Evolutionary conservation across 2,329 filamentous ascomycete species (phyloP).

Genomic region (Fusarium scirpi): DNA sequence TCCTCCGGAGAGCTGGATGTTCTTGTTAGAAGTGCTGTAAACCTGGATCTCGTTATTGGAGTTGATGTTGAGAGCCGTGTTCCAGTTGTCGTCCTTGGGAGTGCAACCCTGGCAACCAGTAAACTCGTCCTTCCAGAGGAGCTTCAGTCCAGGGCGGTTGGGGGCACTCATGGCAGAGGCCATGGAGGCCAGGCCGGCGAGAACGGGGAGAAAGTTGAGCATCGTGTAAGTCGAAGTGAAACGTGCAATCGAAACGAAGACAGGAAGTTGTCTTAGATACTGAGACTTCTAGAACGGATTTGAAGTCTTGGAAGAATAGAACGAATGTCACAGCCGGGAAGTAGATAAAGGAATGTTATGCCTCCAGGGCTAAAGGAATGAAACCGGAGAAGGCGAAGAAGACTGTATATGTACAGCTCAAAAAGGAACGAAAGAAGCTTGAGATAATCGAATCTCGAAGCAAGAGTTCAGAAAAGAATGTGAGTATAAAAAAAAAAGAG

Average conservation of each 20-base stretch:
- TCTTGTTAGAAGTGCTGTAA: conserved; percentile 58
- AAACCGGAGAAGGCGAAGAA: conserved; percentile 27
- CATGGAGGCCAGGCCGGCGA: conserved; percentile 42
- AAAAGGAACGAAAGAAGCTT: conserved; percentile 27
- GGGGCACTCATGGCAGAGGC: conserved; percentile 55
- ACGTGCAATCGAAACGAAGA: conserved; percentile 2
- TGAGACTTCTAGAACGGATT: conserved; percentile 9
- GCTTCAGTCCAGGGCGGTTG: conserved; percentile 54
- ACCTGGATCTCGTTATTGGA: conserved; percentile 63
- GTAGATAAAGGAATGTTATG: conserved; percentile 34
- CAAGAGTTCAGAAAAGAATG: conserved; percentile 29
- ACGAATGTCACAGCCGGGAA: conserved; percentile 21
- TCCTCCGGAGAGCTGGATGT: conserved; percentile 64
- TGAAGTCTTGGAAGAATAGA: conserved; percentile 4
- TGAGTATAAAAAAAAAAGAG: not conserved
- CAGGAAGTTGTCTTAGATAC: not conserved
- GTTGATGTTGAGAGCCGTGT: conserved; percentile 57
- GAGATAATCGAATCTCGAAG: conserved; percentile 32
- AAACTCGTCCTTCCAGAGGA: conserved; percentile 62
- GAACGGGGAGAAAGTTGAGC: conserved; percentile 42
- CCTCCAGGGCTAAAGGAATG: conserved; percentile 41
- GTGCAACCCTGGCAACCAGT: conserved; percentile 53
- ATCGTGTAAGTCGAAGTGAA: conserved; percentile 41
- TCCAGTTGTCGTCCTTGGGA: conserved; percentile 58
- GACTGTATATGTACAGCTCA: conserved; percentile 3